Percentiles rank a stretch among this genome's conserved stretches.
phyloP scores from a whole-genome alignment of 345 rosid species.

The Garcia nutans region DNA sequence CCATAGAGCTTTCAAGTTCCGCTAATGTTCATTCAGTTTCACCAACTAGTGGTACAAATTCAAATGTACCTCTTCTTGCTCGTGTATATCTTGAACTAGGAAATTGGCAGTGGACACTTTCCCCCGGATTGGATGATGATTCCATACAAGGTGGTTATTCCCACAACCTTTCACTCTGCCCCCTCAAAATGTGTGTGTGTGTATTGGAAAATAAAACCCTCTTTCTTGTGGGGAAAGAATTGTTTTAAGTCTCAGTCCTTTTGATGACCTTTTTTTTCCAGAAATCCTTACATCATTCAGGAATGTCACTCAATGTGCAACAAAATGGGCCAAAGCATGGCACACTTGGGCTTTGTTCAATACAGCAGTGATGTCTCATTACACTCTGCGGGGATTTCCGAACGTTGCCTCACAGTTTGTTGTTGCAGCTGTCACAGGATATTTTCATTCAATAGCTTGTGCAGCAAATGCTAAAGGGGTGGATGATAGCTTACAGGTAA shows the following conservation, averaged over 20 bases:
- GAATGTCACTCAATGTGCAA: conserved; percentile 73
- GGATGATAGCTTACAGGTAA: conserved; percentile 97
- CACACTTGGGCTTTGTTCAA: conserved; percentile 96
- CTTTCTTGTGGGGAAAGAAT: too few species aligned
- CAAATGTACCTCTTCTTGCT: conserved; percentile 72
- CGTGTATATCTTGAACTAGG: conserved; percentile 87
- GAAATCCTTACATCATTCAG: conserved; percentile 73
- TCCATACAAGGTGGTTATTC: conserved; percentile 65
- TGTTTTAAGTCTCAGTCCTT: neutral
- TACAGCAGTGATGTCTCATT: conserved; percentile 97
- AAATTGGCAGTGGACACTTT: conserved; percentile 87
- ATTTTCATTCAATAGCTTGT: conserved; percentile 94
- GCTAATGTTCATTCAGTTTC: conserved; percentile 52
- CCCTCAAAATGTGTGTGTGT: too few species aligned
- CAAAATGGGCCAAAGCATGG: conserved; percentile 97
- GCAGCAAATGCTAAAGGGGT: conserved; percentile 95
- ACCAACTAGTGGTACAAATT: conserved; percentile 43
- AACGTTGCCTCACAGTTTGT: conserved; percentile 67
- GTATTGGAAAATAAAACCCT: too few species aligned
- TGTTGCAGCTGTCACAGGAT: conserved; percentile 94
- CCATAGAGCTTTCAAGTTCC: conserved; percentile 64
- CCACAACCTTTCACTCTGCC: neutral
- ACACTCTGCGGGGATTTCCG: conserved; percentile 62
- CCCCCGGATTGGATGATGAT: conserved; percentile 85
- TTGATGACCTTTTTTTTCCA: conserved; percentile 24